Conservation (phyloP, 345 rosid species). For the Isatis tinctoria region DNA sequence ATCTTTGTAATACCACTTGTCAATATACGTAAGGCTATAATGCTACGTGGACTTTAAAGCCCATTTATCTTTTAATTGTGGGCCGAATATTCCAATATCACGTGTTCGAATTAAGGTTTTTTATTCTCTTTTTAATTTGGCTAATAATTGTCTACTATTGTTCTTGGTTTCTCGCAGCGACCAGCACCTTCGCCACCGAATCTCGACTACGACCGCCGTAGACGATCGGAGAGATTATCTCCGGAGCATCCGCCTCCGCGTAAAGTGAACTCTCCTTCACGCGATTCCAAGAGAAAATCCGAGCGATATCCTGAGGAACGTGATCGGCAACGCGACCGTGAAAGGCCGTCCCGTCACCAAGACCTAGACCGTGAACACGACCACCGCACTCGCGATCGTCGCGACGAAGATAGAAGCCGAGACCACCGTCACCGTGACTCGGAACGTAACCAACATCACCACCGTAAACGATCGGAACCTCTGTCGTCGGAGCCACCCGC, state of each 20-base stretch:
- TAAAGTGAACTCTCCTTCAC: constrained; percentile 45
- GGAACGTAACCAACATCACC: constrained; percentile 29
- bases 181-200: constrained; percentile 35
- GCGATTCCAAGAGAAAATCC: constrained; percentile 60
- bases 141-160: background rate
- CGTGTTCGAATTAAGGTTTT: background rate
- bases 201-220: constrained; percentile 43
- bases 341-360: constrained; percentile 37
- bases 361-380: constrained; percentile 40
- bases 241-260: constrained; percentile 45
- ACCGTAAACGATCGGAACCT: constrained; percentile 33
- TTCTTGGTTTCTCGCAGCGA: constrained; percentile 39
- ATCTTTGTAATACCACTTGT: background rate
- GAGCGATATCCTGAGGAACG: constrained; percentile 42
- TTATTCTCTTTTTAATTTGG: background rate
- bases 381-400: constrained; percentile 32
- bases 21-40: too few relatives aligned
- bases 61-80: constrained; percentile 37
- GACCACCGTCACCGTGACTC: constrained; percentile 37
- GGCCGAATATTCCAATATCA: background rate
- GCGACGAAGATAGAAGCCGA: constrained; percentile 34
- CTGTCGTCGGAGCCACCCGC: constrained; percentile 26
- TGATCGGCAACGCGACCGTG: constrained; percentile 28
- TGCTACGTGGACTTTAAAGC: background rate
- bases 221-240: constrained; percentile 43